These are phyloP conservation scores for Tricholoma bakamatsutake DNA, from an alignment of 768 basidiomycete species.

Conservation along the genomic window DNA sequence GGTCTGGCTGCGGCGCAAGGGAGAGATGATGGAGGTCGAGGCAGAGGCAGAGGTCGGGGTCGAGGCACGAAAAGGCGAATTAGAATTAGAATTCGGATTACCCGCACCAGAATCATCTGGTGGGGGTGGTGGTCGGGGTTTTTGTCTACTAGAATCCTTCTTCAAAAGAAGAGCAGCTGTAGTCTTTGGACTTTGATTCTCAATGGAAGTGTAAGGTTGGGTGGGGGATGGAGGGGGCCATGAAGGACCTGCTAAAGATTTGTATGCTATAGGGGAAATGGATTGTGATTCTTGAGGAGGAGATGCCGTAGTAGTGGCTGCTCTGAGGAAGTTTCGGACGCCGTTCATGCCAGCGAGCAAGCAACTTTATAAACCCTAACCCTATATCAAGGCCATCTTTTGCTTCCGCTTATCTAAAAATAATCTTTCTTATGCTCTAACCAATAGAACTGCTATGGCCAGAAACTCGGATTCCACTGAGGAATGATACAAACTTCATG, in stretches of 20 bases:
- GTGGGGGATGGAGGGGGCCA: constrained; percentile 42
- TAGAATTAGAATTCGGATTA: constrained; percentile 1
- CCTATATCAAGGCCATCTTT: not conserved
- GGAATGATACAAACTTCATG: no score
- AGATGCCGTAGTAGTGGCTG: constrained; percentile 22
- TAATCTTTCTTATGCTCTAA: no score
- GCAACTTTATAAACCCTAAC: constrained; percentile 8
- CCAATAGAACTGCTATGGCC: no score
- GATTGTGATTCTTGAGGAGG: constrained; percentile 10
- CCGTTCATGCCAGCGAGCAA: constrained; percentile 51
- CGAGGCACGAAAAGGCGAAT: constrained; percentile 18
- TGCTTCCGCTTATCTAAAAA: no score
- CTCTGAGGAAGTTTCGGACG: constrained; percentile 58
- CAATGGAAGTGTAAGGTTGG: constrained; percentile 18
- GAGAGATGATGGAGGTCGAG: not conserved
- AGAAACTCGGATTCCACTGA: no score
- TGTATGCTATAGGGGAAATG: constrained; percentile 10
- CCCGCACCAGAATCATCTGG: constrained; percentile 17
- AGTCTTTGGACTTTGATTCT: constrained; percentile 28
- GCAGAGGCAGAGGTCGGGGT: constrained; percentile 8
- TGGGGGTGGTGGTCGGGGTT: constrained; percentile 20
- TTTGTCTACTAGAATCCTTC: constrained; percentile 39
- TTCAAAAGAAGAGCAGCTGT: constrained; percentile 45
- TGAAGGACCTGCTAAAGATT: constrained; percentile 29
- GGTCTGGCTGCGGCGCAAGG: not conserved